Base-by-base conservation (phyloP, 768 basidiomycete genomes). In the Xanthoconium purpureum region DNA sequence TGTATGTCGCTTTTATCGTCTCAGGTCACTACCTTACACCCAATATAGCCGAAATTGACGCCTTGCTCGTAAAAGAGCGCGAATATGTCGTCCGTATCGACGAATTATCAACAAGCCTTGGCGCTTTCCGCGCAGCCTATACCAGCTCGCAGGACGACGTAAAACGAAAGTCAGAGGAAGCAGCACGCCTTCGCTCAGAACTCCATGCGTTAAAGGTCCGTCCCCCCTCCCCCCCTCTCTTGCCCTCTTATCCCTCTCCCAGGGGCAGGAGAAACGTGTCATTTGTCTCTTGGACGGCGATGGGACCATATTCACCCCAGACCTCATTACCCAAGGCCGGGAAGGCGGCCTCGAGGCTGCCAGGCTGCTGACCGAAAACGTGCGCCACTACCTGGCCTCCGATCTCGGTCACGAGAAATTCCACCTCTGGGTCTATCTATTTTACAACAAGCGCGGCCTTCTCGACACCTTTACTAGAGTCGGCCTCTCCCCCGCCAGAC, bases 211-310 rank as follows among this genome's bases (percentile, higher is more conserved):
- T 71, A 48, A 72, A 68, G 59, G 72, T 74, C 18, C 18, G 18
- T 33, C 11, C 24, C 4, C 6, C 33, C 3, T 32, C 28, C 45
- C 28, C 39, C 12, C 5, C 47, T 24, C 17, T 0, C 29, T n/a
- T 50, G 7, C 38, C 6, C 30, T n/a, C 53, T 55, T 15, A 39
- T 44, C 36, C 36, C 38, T 29, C 29, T 40, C 28, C 32, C 54
- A 63, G 65, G 67, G 59, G 9, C 62, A 65, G n/a, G 73, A 74
- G 38, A 66, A 67, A 47, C 75, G 76, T 32, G 68, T 74, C 47
- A 67, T 77, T 39, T 73, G 78, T 37, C 71, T 89, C 45, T 71
- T 89, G 55, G 87, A 89, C 56, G 87, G 87, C 35, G 87, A 88
- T 61, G 76, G 76, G 2, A 71, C 80, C 8, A 87, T 88, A 53